These are phyloP conservation scores for Boletus albobrunnescens DNA, from an alignment of 1,284 basidiomycete genomes.

Conservation along the genomic window DNA sequence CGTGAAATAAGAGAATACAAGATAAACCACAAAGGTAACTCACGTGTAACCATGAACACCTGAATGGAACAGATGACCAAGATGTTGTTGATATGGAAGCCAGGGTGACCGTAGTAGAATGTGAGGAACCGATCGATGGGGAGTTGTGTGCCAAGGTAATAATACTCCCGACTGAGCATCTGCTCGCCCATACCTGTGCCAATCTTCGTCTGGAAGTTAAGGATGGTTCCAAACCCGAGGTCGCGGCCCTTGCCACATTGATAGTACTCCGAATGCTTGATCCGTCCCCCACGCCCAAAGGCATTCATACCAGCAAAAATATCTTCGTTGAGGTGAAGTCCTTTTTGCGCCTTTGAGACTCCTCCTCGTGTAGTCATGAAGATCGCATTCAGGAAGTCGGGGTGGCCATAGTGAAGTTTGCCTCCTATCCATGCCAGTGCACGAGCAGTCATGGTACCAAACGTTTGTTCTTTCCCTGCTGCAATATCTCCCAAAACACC, in stretches of 20 bases:
- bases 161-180: conserved; percentile 99
- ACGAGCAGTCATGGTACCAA: conserved; percentile 97
- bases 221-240: conserved; percentile 97
- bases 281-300: conserved; percentile 95
- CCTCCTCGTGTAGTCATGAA: conserved; percentile 99
- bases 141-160: conserved; percentile 97
- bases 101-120: conserved; percentile 99
- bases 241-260: conserved; percentile 99
- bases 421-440: conserved; percentile 97
- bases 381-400: conserved; percentile 97
- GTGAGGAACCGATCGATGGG: conserved; percentile 98
- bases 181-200: conserved; percentile 99
- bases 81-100: conserved; percentile 99
- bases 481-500: conserved; percentile 99
- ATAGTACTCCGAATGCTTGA: conserved; percentile 99
- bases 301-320: conserved; percentile 99
- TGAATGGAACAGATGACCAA: conserved; percentile 96
- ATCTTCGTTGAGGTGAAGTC: conserved; percentile 98
- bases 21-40: conserved; percentile 34
- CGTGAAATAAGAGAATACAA: conserved; percentile 11
- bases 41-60: conserved; percentile 87
- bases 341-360: conserved; percentile 99
- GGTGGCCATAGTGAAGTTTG: conserved; percentile 98
- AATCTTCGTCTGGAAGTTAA: conserved; percentile 99
- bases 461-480: conserved; percentile 99